Percentiles rank a stretch among this genome's conserved stretches.
Conservation (phyloP, 208 protist species). For the Polymyxa betae region DNA sequence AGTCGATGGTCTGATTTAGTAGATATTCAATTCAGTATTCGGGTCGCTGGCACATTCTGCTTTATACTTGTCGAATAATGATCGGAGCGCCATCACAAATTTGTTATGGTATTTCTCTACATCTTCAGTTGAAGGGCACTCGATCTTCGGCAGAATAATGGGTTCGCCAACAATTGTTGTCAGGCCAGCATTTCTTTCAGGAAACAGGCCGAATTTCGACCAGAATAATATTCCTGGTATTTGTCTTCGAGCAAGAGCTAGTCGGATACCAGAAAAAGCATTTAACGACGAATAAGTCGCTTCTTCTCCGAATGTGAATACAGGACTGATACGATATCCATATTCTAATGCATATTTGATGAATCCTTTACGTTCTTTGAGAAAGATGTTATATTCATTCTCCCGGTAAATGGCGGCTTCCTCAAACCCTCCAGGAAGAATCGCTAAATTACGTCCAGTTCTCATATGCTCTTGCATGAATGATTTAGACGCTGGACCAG, state of each 20-base stretch:
- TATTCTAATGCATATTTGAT: slow-evolving; percentile 41
- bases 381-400: slow-evolving; percentile 13
- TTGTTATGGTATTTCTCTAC: slow-evolving; percentile 31
- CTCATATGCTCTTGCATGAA: background rate
- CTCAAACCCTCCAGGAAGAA: slow-evolving; percentile 19
- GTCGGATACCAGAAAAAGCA: background rate
- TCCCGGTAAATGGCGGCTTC: slow-evolving; percentile 15
- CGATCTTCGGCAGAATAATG: background rate
- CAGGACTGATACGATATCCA: background rate
- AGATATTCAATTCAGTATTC: background rate
- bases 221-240: slow-evolving; percentile 18
- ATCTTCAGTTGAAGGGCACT: background rate
- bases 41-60: background rate
- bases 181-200: background rate
- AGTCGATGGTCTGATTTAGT: too few relatives aligned
- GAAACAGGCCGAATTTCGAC: background rate
- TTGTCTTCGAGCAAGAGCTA: background rate
- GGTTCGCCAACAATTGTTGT: slow-evolving; percentile 1
- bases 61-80: slow-evolving; percentile 20
- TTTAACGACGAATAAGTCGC: background rate
- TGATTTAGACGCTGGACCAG: background rate
- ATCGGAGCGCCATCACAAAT: background rate
- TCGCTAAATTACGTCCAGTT: background rate
- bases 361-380: background rate
- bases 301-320: slow-evolving; percentile 43